Conservation (phyloP, 441 rosid genomes). For the Euphorbia schlechtendalii region DNA sequence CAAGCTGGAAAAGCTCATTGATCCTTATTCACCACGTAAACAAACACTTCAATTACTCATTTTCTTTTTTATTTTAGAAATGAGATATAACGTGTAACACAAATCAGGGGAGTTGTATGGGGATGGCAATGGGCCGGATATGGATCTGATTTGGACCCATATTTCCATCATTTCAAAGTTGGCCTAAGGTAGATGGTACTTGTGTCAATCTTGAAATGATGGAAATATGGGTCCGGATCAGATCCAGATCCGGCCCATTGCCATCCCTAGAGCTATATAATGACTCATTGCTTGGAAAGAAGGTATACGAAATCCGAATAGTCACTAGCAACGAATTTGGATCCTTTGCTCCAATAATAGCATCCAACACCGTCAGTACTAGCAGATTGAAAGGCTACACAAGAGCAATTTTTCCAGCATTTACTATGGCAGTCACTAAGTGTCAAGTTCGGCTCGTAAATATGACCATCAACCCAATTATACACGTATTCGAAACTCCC, state of each 20-base stretch:
- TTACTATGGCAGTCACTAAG: slow-evolving; percentile 47
- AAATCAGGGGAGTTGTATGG: no score
- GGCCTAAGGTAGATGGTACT: no score
- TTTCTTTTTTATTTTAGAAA: no score
- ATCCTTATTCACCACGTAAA: not conserved
- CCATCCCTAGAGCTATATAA: no score
- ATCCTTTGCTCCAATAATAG: slow-evolving; percentile 35
- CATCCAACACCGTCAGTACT: slow-evolving; percentile 33
- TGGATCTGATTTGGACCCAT: no score
- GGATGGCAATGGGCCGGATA: no score
- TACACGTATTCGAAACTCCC: slow-evolving; percentile 24
- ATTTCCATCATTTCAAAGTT: no score
- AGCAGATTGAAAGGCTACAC: slow-evolving; percentile 33
- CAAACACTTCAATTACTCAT: not conserved
- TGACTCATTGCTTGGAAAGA: no score
- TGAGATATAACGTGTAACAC: no score
- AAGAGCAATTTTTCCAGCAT: slow-evolving; percentile 58
- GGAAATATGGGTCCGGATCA: no score
- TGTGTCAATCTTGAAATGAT: no score
- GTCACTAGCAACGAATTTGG: slow-evolving; percentile 28
- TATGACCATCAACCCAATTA: slow-evolving; percentile 8
- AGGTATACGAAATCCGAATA: slow-evolving; percentile 23
- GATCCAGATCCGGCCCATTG: no score
- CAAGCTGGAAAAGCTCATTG: not conserved
- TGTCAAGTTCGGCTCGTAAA: slow-evolving; percentile 20